Base-by-base conservation (phyloP, 306 rosid genomes). In the Rosa persica region DNA sequence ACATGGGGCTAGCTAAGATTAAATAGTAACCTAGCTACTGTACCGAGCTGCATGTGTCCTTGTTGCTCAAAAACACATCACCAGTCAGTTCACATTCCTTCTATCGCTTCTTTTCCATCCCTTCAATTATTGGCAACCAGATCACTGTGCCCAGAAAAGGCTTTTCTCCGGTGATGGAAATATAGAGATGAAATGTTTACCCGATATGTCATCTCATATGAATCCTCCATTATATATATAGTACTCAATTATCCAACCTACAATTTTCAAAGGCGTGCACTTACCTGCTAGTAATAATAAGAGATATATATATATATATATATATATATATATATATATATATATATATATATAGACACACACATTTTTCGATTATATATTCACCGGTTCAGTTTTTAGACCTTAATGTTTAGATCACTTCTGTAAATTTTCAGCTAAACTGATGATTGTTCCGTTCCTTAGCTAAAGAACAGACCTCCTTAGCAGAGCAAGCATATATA, bases 1-100 rank as follows among this genome's bases (percentile, higher is more conserved):
- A 49, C n/a, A 65, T 4, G 48, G 39, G 52, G 48, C 4, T 65
- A 19, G 39, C 38, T 13, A 60, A 23, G 39, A 23, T 10, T 12
- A 12, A 61, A 61, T 9, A 25, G 20, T 61, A 27, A 61, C 19
- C 39, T 61, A 23, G 19, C 19, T 27, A 20, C 47, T 34, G 27
- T 11, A 3, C 2, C 8, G n/a, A 19, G 27, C 51, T 39, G 27
- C 49, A 39, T 67, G 48, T 40, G 46, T 71, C 20, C 60, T 7
- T 54, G 75, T 12, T 52, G 17, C 47, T 52, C 58, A 38, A 34
- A 51, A 72, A 51, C 76, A 51, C 65, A 61, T 61, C 67, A 61
- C 30, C 67, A 61, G 34, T 58, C 36, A 27, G 39, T 61, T 27
- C 38, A 61, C 1, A 12, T 27, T 61, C 67, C 36, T 23, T 23